Evolutionary conservation across 306 rosid species (phyloP), one percentile per base, ranked within the genome.

Genomic region (Quercus parvula): DNA sequence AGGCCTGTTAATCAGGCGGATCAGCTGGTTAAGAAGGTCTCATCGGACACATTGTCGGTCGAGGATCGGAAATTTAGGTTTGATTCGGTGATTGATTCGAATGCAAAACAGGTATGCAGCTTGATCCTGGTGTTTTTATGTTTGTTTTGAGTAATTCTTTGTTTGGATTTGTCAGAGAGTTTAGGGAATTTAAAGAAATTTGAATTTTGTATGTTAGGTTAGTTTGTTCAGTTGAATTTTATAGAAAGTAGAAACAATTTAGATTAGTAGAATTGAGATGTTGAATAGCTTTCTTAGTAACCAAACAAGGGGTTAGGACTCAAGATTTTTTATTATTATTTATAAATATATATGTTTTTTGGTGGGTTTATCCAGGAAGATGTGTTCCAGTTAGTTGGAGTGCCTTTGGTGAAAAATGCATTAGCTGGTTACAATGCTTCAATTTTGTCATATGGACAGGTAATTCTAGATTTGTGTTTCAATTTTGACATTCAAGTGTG

Each of bases 371-470:
- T 62, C 35, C 92, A 95, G 99, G 98, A 91, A 81, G 98, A 91
- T 74, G 80, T 95, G 62, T 95, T 95, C 81, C 89, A 76, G 81
- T 84, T 84, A 71, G 87, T 95, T 22, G 98, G 98, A 17, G 86
- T 90, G 31, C 97, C 98, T 18, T 73, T 93, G 89, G 98, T 93
- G 76, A 88, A 73, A 76, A 85, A 86, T 89, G 91, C 99, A 28
- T 84, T 95, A 72, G 96, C 96, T 30, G 99, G 99, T 84, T 95
- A 91, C 86, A 93, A 95, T 85, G 87, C 97, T 81, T 84, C 98
- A 1, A 78, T 95, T 79, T 67, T 95, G 78, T 90, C 99, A 28
- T 95, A 81, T 85, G 98, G 99, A 75, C 97, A 93, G 99, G 99
- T 93, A 91, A 9, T 19, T 71, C 18, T 55, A 75, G 75, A 81